phyloP scores from a whole-genome alignment of 1,139 yeast species.

The Yamadazyma diddensiae region DNA sequence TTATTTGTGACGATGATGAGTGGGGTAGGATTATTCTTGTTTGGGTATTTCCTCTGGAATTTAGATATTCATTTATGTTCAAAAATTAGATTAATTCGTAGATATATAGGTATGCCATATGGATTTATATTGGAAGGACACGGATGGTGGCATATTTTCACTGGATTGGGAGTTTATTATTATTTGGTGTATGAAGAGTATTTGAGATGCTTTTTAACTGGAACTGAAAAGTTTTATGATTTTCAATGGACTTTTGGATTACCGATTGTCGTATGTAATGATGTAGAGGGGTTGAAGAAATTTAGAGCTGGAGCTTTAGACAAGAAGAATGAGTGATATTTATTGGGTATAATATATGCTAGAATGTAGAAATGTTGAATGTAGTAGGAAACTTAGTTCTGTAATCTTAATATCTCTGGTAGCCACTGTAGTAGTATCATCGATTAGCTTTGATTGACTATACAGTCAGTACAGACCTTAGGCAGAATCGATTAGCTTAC shows the following conservation, averaged over 20 bases:
- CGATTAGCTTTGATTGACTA: no score
- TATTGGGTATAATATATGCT: no score
- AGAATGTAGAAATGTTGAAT: no score
- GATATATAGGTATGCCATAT: constrained; percentile 75
- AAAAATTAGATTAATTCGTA: constrained; percentile 59
- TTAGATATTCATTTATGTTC: constrained; percentile 79
- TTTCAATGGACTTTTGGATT: constrained; percentile 51
- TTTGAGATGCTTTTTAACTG: constrained; percentile 58
- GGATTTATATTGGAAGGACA: constrained; percentile 90
- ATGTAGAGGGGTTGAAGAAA: constrained; percentile 27
- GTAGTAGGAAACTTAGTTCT: no score
- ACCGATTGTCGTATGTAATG: constrained; percentile 32
- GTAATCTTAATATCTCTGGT: no score
- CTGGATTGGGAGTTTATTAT: constrained; percentile 67
- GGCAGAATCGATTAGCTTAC: no score
- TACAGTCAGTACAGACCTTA: no score
- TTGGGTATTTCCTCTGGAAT: constrained; percentile 83
- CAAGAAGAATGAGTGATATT: constrained; percentile 3
- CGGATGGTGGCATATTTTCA: constrained; percentile 97
- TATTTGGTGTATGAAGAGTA: constrained; percentile 69
- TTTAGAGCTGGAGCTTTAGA: constrained; percentile 5
- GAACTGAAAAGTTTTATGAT: constrained; percentile 47
- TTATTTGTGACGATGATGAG: constrained; percentile 53
- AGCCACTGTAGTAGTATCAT: no score
- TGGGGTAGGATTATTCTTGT: constrained; percentile 63